Evolutionary conservation across 2,329 filamentous ascomycete species (phyloP), one percentile per base, ranked within the genome.

Genomic region (Cladosporium halotolerans): DNA sequence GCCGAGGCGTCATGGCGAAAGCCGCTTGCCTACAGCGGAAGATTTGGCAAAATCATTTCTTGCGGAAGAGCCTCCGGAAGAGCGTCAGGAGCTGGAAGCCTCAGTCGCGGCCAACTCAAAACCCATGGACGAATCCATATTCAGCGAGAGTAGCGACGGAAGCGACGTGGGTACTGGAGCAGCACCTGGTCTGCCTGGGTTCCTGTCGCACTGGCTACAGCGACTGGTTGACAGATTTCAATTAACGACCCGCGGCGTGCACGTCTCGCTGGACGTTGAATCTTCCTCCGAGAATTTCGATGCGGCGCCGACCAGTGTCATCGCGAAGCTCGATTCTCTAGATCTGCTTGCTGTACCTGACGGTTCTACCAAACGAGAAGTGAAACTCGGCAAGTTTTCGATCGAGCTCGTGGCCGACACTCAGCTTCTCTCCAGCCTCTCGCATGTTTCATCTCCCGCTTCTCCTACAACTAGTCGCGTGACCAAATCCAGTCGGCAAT

Each of bases 21-120:
- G 69, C 13, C 62, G 70, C 53, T 60, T 90, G 3, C 88, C 86
- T 0, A 85, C 86, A 19, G 80, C 85, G 2, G 80, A 83, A 54
- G 85, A 90, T 59, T 75, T 93, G 11, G 87, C 88, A 11, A 80
- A 86, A 64, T 91, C 87, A 0, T 92, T 92, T 65, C 74, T 92
- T n/a, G 77, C 86, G 59, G 81, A 85, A 1, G 83, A 89, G 63
- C 82, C 86, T 10, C 72, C 73, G 4, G 76, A 80, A 45, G 85
- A 89, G 62, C 84, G 80, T 58, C 77, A 75, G 54, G 79, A 85
- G 63, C 74, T 92, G 19, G 84, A 90, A 66, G 81, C 85, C 45
- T 85, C 84, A 8, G 70, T 91, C 13, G 75, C 79, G 16, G 79
- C 82, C 1, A 78, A 82, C 53, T 41, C 39, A 16, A 56, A 55